Conservation (phyloP, 257 asterid genomes). For the Scutellaria barbata region DNA sequence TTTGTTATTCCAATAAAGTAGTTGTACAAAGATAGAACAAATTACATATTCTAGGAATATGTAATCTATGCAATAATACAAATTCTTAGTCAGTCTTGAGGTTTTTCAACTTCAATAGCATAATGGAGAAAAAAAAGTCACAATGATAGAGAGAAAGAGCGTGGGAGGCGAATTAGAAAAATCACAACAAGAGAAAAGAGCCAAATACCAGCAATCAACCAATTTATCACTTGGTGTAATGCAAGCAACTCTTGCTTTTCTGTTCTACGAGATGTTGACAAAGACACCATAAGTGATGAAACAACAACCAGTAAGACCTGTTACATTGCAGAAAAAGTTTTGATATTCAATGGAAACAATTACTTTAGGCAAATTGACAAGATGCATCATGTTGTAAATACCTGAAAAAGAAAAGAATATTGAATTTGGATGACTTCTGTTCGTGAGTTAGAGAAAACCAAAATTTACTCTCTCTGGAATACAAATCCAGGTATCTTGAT, state of each 20-base stretch:
- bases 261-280: slow-evolving; percentile 90
- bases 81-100: neutral
- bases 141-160: neutral
- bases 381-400: slow-evolving; percentile 34
- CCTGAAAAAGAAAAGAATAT: slow-evolving; percentile 82
- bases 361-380: slow-evolving; percentile 24
- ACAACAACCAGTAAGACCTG: slow-evolving; percentile 75
- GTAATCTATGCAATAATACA: neutral
- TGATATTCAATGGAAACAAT: slow-evolving; percentile 29
- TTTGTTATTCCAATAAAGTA: neutral
- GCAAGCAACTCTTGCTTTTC: slow-evolving; percentile 80
- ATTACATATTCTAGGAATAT: neutral
- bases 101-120: slow-evolving; percentile 7
- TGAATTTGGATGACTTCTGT: slow-evolving; percentile 52
- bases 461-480: slow-evolving; percentile 55
- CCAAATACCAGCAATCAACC: slow-evolving; percentile 85
- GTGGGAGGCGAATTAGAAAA: neutral
- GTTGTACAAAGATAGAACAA: neutral
- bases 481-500: slow-evolving; percentile 63
- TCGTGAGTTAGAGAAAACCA: slow-evolving; percentile 59
- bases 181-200: slow-evolving; percentile 10
- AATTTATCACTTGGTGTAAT: slow-evolving; percentile 84
- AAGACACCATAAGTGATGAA: slow-evolving; percentile 80
- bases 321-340: slow-evolving; percentile 35
- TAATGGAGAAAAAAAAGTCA: slow-evolving; percentile 8